Base-by-base conservation (phyloP, 768 basidiomycete species). In the Sporobolomyces pararoseus region DNA sequence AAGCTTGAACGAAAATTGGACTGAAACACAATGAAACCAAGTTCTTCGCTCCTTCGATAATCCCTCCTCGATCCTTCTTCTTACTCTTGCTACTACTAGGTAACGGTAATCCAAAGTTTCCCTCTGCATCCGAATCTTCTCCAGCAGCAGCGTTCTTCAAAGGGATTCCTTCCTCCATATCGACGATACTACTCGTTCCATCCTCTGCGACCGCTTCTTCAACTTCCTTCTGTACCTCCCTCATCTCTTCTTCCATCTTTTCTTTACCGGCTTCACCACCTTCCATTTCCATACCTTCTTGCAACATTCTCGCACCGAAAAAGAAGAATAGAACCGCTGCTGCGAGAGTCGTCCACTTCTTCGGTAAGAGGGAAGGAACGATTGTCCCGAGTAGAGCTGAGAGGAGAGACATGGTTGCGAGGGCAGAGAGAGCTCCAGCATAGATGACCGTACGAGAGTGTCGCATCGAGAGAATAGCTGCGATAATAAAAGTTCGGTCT, bases 161-260 rank as follows among this genome's bases (percentile, higher is more conserved):
- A 29, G 63, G 37, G 34, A 69, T 70, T 3, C 89, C 91, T 72
- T 86, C 89, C 77, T 96, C 93, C 71, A 94, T 78, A 31, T 84
- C 85, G 75, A 88, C 86, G 67, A 95, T 65, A 61, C 23, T 71
- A 39, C 81, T 79, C 25, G 77, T 82, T 3, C 83, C 54, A 21
- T 63, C 72, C 63, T 72, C 71, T 57, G 68, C 88, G 70, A 91
- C 89, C 5, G 79, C 79, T 55, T 85, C 89, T 75, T 91, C 87
- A 60, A 98, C 89, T 80, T 99, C 95, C 78, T 94, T 91, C 80
- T 89, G 88, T n/a, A 90, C 89, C 81, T 99, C 94, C 63, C 86
- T 85, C 88, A 97, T 90, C 80, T 98, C 96, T 79, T 97, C 94
- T 76, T 87, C 81, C 21, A 96, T 88, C 80, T 92, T 91, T 68